These are phyloP conservation scores for Thalassiosira profunda DNA, from an alignment of 108 stramenopile genomes.

Conservation along the genomic window DNA sequence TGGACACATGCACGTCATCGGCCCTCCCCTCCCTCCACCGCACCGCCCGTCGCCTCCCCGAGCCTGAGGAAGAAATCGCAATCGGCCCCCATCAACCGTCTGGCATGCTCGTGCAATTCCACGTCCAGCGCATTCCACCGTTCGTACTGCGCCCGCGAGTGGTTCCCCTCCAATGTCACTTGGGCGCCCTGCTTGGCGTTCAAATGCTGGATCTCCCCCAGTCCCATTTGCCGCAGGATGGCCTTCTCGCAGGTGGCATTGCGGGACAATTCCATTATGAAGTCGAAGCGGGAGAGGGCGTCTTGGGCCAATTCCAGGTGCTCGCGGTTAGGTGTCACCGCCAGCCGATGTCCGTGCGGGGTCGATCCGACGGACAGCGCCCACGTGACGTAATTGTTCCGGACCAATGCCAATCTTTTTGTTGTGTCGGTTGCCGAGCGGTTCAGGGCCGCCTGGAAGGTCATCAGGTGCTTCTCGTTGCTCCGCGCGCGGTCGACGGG, in stretches of 20 bases:
- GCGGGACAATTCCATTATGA: slow-evolving; percentile 3
- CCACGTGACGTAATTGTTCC: slow-evolving; percentile 25
- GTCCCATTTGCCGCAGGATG: slow-evolving; percentile 13
- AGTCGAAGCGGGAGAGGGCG: slow-evolving; percentile 18
- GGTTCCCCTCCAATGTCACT: neutral
- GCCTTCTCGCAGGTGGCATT: neutral
- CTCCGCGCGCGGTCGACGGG: slow-evolving; percentile 24
- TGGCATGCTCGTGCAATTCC: slow-evolving; percentile 19
- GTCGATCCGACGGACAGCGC: slow-evolving; percentile 8
- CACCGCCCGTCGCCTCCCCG: too few relatives aligned
- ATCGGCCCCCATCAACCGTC: neutral
- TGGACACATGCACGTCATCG: neutral
- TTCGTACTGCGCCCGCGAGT: neutral
- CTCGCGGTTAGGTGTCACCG: neutral
- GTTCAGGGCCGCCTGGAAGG: neutral
- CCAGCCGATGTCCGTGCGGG: neutral
- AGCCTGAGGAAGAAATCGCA: slow-evolving; percentile 15
- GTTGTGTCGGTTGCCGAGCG: neutral
- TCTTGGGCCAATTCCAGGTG: slow-evolving; percentile 18
- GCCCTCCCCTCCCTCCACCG: neutral
- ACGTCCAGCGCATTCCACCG: slow-evolving; percentile 13
- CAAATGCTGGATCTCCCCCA: neutral
- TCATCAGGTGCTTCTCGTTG: slow-evolving; percentile 1
- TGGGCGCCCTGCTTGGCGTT: neutral
- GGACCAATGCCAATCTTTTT: neutral